Evolutionary conservation across 208 protist species (phyloP).

Genomic region (Acanthamoeba royreba): DNA sequence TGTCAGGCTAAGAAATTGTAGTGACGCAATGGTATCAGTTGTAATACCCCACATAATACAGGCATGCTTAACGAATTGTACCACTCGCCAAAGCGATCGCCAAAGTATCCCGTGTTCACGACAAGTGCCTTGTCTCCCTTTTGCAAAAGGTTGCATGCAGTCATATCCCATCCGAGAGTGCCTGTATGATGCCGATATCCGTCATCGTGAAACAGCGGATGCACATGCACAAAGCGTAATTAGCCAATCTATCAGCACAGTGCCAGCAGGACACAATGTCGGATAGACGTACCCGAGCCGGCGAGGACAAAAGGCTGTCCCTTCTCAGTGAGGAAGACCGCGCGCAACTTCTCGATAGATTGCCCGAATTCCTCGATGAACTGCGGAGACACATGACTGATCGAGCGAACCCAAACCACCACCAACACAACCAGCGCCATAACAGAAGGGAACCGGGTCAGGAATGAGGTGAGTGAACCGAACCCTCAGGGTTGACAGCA

Average conservation of each 20-base stretch:
- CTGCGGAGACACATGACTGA: conserved; percentile 39
- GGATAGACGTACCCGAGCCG: conserved; percentile 9
- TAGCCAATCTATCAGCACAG: too few species aligned
- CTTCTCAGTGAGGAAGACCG: conserved; percentile 44
- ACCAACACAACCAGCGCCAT: neutral
- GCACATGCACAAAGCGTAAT: neutral
- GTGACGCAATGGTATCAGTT: neutral
- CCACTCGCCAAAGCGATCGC: conserved; percentile 55
- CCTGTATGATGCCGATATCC: neutral
- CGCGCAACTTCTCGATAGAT: conserved; percentile 36
- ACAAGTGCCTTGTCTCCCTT: conserved; percentile 49
- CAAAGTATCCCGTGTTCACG: conserved; percentile 56
- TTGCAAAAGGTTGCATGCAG: conserved; percentile 48
- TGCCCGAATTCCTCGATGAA: conserved; percentile 55
- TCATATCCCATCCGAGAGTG: conserved; percentile 55
- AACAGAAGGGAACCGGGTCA: neutral
- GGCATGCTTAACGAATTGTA: neutral
- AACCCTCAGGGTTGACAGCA: neutral
- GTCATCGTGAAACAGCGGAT: neutral
- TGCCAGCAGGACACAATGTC: too few species aligned
- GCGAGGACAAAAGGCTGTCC: conserved; percentile 51
- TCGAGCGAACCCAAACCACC: neutral
- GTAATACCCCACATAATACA: neutral
- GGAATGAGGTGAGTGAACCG: neutral
- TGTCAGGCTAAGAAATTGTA: neutral